Percentiles rank a stretch among this genome's conserved stretches.
These are phyloP conservation scores for Trichoderma cornu-damae DNA, from an alignment of 2,329 filamentous ascomycete species.

Conservation along the genomic window DNA sequence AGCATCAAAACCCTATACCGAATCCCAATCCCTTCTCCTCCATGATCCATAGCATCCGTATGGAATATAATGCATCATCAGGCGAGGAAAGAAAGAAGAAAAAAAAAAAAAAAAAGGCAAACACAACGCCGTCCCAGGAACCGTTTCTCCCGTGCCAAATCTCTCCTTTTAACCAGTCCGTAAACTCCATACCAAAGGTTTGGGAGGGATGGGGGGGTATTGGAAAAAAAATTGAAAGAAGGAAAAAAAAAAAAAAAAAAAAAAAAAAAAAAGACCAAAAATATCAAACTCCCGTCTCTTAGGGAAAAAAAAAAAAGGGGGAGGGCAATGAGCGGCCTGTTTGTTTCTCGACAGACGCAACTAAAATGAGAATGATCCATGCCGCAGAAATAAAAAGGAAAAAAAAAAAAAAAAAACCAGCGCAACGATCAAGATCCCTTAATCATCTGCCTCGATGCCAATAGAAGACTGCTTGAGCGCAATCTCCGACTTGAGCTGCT, in stretches of 20 bases:
- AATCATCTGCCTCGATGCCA: conserved; percentile 38
- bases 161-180: not conserved
- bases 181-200: conserved; percentile 6
- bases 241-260: too few species aligned
- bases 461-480: conserved; percentile 43
- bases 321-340: not conserved
- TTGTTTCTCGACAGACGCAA: not conserved
- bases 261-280: too few species aligned
- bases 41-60: not conserved
- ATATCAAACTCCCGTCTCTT: too few species aligned
- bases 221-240: too few species aligned
- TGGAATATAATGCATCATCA: not conserved
- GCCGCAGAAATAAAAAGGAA: not conserved
- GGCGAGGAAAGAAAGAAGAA: not conserved
- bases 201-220: too few species aligned
- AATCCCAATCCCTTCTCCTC: not conserved
- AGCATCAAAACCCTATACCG: not conserved
- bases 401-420: not conserved
- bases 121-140: not conserved
- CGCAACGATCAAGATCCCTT: not conserved
- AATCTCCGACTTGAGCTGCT: conserved; percentile 42
- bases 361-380: not conserved
- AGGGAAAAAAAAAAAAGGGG: too few species aligned
- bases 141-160: not conserved
- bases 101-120: not conserved